Evolutionary conservation across 2,329 filamentous ascomycete species (phyloP).

Genomic region (Torrubiella hemipterigena): DNA sequence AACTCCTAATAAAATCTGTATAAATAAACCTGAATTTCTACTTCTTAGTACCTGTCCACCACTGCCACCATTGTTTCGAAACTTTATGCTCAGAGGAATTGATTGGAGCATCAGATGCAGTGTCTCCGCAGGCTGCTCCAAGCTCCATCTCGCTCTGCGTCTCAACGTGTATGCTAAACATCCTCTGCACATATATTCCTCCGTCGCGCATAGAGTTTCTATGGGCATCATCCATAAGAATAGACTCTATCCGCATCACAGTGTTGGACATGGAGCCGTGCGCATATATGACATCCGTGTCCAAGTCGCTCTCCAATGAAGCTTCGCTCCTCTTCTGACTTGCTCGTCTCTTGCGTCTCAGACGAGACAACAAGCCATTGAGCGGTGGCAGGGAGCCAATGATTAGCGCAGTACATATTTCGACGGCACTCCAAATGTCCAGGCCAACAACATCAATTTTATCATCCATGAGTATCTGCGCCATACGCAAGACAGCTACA

Average conservation of each 20-base stretch:
- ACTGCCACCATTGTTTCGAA: too few relatives aligned
- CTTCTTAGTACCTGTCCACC: too few relatives aligned
- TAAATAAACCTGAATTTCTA: too few relatives aligned
- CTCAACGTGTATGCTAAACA: slow-evolving; percentile 3
- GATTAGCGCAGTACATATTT: slow-evolving; percentile 7
- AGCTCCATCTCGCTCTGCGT: too few relatives aligned
- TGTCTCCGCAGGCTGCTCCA: too few relatives aligned
- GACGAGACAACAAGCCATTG: slow-evolving; percentile 8
- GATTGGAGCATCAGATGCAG: too few relatives aligned
- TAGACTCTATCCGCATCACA: slow-evolving; percentile 6
- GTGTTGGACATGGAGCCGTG: slow-evolving; percentile 1
- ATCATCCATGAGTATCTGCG: slow-evolving; percentile 9
- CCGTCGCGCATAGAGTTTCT: slow-evolving; percentile 7
- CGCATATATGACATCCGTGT: not conserved
- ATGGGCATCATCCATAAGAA: slow-evolving; percentile 8
- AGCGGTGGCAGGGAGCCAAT: slow-evolving; percentile 11
- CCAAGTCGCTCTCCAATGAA: not conserved
- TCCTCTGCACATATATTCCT: slow-evolving; percentile 9
- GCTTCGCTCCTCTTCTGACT: not conserved
- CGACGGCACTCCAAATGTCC: slow-evolving; percentile 7
- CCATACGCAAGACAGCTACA: slow-evolving; percentile 11
- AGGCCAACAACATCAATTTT: slow-evolving; percentile 10
- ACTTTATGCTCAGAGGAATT: too few relatives aligned
- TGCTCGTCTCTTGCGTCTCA: slow-evolving; percentile 5
- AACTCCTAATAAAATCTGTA: too few relatives aligned